Conservation (phyloP, 208 protist genomes). For the Novymonas esmeraldas region DNA sequence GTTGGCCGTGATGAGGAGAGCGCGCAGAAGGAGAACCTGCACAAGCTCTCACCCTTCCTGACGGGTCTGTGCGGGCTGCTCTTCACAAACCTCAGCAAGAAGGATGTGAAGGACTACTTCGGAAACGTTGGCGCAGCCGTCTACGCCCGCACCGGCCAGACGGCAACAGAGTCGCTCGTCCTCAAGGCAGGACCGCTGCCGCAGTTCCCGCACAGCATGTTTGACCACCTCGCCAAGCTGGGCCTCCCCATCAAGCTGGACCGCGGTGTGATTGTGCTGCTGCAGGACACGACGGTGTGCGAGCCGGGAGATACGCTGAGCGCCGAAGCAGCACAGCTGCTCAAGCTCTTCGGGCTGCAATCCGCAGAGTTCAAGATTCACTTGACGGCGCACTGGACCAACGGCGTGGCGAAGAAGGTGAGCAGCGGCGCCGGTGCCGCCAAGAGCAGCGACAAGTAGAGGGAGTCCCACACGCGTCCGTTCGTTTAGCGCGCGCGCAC, state of each 20-base stretch:
- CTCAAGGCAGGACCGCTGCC: constrained; percentile 77
- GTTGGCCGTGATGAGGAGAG: constrained; percentile 86
- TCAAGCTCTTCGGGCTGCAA: constrained; percentile 88
- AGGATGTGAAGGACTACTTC: constrained; percentile 93
- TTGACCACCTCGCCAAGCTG: constrained; percentile 90
- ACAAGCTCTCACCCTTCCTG: constrained; percentile 89
- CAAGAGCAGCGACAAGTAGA: neutral
- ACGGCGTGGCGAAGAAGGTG: constrained; percentile 84
- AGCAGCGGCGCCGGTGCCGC: constrained; percentile 13
- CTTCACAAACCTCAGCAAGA: constrained; percentile 90
- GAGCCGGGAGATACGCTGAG: constrained; percentile 89
- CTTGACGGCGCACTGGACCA: constrained; percentile 87
- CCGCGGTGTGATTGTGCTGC: constrained; percentile 89
- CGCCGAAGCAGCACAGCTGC: constrained; percentile 88
- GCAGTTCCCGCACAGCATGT: constrained; percentile 94
- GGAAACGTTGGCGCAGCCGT: constrained; percentile 68
- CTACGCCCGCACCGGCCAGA: constrained; percentile 86
- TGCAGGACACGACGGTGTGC: constrained; percentile 91
- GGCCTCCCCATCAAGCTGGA: constrained; percentile 92
- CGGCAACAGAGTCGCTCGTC: constrained; percentile 70
- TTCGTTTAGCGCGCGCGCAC: no score
- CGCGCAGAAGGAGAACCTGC: constrained; percentile 78
- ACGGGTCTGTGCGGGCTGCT: constrained; percentile 91
- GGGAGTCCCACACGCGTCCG: no score
- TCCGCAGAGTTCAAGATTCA: constrained; percentile 85